These are phyloP conservation scores for Talaromyces stipitatus DNA, from an alignment of 495 filamentous ascomycete genomes.

Conservation along the genomic window DNA sequence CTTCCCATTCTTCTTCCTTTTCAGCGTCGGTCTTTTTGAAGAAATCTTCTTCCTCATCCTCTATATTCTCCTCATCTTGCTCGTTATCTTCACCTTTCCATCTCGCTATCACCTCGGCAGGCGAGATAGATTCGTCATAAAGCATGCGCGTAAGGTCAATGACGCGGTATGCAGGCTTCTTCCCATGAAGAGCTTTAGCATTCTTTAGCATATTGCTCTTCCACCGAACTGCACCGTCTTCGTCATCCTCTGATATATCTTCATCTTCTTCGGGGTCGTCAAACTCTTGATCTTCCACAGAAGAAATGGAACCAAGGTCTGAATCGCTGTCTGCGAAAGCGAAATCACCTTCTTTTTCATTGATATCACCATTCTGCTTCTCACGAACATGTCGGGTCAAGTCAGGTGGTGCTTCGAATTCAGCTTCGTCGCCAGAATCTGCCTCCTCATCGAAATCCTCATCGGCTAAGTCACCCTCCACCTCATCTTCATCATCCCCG, in stretches of 20 bases:
- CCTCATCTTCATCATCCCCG: slow-evolving; percentile 48
- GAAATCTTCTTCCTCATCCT: slow-evolving; percentile 66
- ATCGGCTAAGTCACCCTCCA: slow-evolving; percentile 33
- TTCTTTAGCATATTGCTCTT: slow-evolving; percentile 78
- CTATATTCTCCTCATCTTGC: slow-evolving; percentile 11
- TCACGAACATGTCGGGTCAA: slow-evolving; percentile 35
- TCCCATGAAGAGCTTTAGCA: slow-evolving; percentile 62
- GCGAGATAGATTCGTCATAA: slow-evolving; percentile 74
- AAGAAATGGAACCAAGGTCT: slow-evolving; percentile 85
- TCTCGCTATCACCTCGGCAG: slow-evolving; percentile 62
- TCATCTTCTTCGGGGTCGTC: slow-evolving; percentile 51
- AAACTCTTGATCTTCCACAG: slow-evolving; percentile 51
- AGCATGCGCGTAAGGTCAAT: slow-evolving; percentile 76
- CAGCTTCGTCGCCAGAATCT: slow-evolving; percentile 23
- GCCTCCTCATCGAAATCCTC: slow-evolving; percentile 23
- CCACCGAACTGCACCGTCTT: slow-evolving; percentile 66
- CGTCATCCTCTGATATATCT: slow-evolving; percentile 43
- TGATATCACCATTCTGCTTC: slow-evolving; percentile 32
- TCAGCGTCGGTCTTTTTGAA: slow-evolving; percentile 67
- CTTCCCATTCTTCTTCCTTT: slow-evolving; percentile 59
- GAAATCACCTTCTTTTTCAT: slow-evolving; percentile 52
- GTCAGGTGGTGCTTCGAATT: slow-evolving; percentile 35
- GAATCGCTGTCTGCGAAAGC: slow-evolving; percentile 96
- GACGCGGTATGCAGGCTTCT: slow-evolving; percentile 61
- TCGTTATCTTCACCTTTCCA: slow-evolving; percentile 66